A percentile compares a stretch with the other conserved stretches of the same genome.
Conservation (phyloP, 345 rosid species). For the Fremontodendron californicum region DNA sequence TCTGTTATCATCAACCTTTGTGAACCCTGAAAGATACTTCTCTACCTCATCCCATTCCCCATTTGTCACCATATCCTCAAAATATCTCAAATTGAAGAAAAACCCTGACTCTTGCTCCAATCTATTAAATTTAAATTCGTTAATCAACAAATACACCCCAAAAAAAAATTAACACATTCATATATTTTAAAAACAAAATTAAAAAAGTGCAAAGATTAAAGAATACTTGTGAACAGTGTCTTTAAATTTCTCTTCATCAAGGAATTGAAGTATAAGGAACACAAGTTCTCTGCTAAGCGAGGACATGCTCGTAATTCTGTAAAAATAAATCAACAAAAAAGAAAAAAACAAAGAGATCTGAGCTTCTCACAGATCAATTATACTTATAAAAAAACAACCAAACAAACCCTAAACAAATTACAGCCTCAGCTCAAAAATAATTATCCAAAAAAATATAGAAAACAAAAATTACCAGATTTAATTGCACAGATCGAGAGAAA, state of each 20-base stretch:
- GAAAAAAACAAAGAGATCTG: slow-evolving; percentile 26
- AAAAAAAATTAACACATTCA: not conserved
- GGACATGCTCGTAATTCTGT: slow-evolving; percentile 46
- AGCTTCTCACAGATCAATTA: slow-evolving; percentile 16
- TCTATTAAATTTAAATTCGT: slow-evolving; percentile 30
- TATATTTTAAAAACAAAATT: not conserved
- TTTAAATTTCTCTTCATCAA: slow-evolving; percentile 80
- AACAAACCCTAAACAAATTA: not conserved
- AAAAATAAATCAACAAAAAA: slow-evolving; percentile 14
- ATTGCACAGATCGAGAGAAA: slow-evolving; percentile 36
- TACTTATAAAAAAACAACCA: slow-evolving; percentile 3
- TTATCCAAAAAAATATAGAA: not conserved
- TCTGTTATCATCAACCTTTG: slow-evolving; percentile 72
- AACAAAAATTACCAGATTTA: slow-evolving; percentile 6
- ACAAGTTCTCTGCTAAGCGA: slow-evolving; percentile 83
- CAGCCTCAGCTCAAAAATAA: slow-evolving; percentile 8
- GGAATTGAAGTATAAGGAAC: slow-evolving; percentile 85
- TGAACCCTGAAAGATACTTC: slow-evolving; percentile 78
- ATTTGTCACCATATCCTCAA: slow-evolving; percentile 83
- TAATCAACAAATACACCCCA: slow-evolving; percentile 4
- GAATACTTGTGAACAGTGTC: slow-evolving; percentile 71
- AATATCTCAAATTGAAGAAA: slow-evolving; percentile 75
- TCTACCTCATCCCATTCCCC: slow-evolving; percentile 95
- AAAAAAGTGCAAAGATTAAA: not conserved
- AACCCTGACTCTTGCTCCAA: slow-evolving; percentile 89